Conservation (phyloP, 2,329 filamentous ascomycete genomes). For the Phyllosticta citrichinensis region DNA sequence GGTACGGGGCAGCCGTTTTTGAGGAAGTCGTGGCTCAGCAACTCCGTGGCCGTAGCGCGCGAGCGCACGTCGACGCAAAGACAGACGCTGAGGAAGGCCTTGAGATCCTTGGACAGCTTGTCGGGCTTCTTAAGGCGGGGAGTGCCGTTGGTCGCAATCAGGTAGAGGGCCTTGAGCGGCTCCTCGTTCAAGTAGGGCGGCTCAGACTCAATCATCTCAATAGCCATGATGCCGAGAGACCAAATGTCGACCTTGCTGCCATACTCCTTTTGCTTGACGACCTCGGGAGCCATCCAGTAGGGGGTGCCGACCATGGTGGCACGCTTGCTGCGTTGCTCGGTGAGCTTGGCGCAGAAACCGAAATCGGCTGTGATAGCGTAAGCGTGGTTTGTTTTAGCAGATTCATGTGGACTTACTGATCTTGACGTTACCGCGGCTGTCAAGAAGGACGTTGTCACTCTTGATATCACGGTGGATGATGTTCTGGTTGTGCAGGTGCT, state of each 20-base stretch:
- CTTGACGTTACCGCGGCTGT: conserved; percentile 91
- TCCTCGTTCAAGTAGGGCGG: conserved; percentile 97
- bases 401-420: conserved; percentile 59
- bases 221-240: conserved; percentile 98
- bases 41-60: neutral
- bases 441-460: conserved; percentile 93
- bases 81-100: conserved; percentile 92
- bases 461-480: conserved; percentile 99
- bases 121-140: conserved; percentile 96
- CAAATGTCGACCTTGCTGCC: conserved; percentile 97
- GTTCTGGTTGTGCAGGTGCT: conserved; percentile 88
- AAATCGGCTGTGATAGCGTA: conserved; percentile 66
- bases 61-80: conserved; percentile 32
- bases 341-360: conserved; percentile 97
- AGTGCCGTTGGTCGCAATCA: conserved; percentile 96
- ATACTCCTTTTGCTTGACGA: conserved; percentile 99
- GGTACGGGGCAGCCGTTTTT: conserved; percentile 78
- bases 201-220: conserved; percentile 99
- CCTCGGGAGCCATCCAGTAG: conserved; percentile 99
- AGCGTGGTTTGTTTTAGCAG: conserved; percentile 11
- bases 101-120: conserved; percentile 94
- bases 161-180: conserved; percentile 89
- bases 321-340: conserved; percentile 91
- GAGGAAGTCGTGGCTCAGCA: conserved; percentile 29
- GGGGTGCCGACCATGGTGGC: conserved; percentile 98